phyloP scores from a whole-genome alignment of 179 eudicot species.

The Drosera spatulata region DNA sequence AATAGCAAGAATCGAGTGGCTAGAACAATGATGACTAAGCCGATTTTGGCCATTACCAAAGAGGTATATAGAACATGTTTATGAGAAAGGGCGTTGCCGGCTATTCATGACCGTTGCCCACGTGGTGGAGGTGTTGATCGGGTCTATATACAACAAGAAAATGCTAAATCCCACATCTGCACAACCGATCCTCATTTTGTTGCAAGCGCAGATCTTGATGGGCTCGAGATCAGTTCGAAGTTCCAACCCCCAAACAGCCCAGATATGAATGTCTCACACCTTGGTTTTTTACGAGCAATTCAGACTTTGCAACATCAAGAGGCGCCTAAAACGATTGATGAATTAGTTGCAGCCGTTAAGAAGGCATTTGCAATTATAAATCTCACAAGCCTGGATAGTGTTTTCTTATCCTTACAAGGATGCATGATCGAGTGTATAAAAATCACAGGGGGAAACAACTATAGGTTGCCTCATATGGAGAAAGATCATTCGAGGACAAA shows the following conservation, averaged over 20 bases:
- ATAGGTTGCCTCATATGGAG: too few species aligned
- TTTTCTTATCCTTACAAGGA: too few species aligned
- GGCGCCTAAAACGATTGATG: neutral
- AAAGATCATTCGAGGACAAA: too few species aligned
- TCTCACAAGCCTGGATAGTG: too few species aligned
- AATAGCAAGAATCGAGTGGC: too few species aligned
- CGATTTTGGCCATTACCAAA: too few species aligned
- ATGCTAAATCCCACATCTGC: slow-evolving; percentile 7
- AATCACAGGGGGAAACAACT: too few species aligned
- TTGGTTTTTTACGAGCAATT: slow-evolving; percentile 8
- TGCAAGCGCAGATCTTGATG: slow-evolving; percentile 2
- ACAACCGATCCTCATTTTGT: neutral
- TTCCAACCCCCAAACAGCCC: slow-evolving; percentile 11
- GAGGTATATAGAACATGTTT: too few species aligned
- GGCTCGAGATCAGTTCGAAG: slow-evolving; percentile 7
- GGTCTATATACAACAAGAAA: slow-evolving; percentile 13
- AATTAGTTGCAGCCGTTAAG: neutral
- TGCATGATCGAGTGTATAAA: too few species aligned
- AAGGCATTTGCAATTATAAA: neutral
- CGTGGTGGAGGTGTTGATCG: neutral
- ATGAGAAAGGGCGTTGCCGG: neutral
- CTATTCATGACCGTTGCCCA: slow-evolving; percentile 7
- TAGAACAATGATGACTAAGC: too few species aligned
- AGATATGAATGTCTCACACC: slow-evolving; percentile 8
- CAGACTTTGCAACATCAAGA: slow-evolving; percentile 14